Percentiles rank a stretch among this genome's conserved stretches.
These are phyloP conservation scores for Citrus cavaleriei DNA, from an alignment of 345 rosid species.

Conservation along the genomic window DNA sequence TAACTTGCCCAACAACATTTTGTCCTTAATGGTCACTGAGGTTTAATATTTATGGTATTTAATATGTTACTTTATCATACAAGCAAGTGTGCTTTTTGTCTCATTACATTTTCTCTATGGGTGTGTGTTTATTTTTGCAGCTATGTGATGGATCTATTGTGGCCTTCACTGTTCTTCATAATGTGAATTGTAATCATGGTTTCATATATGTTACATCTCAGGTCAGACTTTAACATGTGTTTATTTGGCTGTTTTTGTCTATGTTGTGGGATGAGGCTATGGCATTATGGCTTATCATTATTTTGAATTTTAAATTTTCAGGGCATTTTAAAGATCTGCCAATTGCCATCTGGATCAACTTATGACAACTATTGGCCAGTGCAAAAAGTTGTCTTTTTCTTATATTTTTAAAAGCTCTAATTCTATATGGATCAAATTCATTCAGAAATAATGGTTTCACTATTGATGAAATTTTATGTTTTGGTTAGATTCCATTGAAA, in stretches of 20 bases:
- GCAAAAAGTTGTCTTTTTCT: constrained; percentile 55
- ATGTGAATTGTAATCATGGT: constrained; percentile 94
- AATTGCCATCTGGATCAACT: constrained; percentile 69
- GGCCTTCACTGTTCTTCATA: constrained; percentile 98
- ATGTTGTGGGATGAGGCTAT: constrained; percentile 8
- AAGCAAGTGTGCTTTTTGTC: constrained; percentile 18
- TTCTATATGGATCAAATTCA: not conserved
- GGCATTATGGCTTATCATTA: constrained; percentile 9
- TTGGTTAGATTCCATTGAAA: constrained; percentile 73
- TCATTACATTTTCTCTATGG: constrained; percentile 17
- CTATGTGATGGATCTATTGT: constrained; percentile 87
- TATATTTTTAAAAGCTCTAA: not conserved
- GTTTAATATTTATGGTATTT: not conserved
- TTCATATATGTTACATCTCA: constrained; percentile 91
- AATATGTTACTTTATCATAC: not conserved
- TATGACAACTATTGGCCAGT: constrained; percentile 98
- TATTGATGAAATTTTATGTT: constrained; percentile 8
- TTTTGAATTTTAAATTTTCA: constrained; percentile 27
- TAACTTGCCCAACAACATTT: not conserved
- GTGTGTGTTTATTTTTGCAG: constrained; percentile 38
- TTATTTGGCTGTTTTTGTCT: constrained; percentile 10
- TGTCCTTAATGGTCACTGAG: not conserved
- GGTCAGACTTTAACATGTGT: constrained; percentile 38
- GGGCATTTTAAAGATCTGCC: constrained; percentile 96
- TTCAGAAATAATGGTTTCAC: not conserved